Evolutionary conservation across 768 basidiomycete species (phyloP), one percentile per base, ranked within the genome.

Genomic region (Sporobolomyces pararoseus): DNA sequence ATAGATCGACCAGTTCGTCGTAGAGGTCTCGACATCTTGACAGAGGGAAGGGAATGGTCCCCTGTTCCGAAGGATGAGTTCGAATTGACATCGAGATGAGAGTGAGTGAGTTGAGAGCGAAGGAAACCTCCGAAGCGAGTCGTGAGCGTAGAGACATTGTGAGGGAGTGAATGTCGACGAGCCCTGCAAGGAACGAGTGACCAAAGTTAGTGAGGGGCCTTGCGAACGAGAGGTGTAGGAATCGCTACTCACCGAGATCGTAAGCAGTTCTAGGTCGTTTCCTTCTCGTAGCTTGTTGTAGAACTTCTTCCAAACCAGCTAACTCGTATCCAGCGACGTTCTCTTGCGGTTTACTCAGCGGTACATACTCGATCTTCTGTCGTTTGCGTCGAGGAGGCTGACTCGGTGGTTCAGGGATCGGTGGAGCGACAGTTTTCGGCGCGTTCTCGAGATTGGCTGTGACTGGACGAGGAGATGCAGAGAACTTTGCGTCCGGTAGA

Each of bases 71-170:
- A 17, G 34, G 66, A 53, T 51, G 34, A 19, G 59, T 47, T n/a
- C 59, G 59, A 21, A 53, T 42, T 34, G 54, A 39, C 65, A 65
- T 68, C 4, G 69, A 42, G 65, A 96, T 81, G 77, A 95, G 81
- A 5, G 87, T 87, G 73, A 97, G 83, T 7, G 90, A 90, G 27
- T 92, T 91, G 74, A 99, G 81, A 7, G 89, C 91, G 78, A 93
- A 98, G 5, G 92, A 88, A 62, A 94, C 81, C 79, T 99, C 95
- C 53, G 86, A 83, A 13, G 87, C 84, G 49, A 97, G 80, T 42
- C 94, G 84, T 42, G 90, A 95, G 37, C 93, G 88, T 47, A 99
- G 81, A 35, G 90, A 89, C 88, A 99, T 87, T n/a, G 87, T 87
- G 58, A 99, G 83, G n/a, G 87, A 87, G 77, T 96, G 93, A 66